Evolutionary conservation across 805 yeast genomes (phyloP), one percentile per base, ranked within the genome.

Genomic region (Yarrowia sp.): DNA sequence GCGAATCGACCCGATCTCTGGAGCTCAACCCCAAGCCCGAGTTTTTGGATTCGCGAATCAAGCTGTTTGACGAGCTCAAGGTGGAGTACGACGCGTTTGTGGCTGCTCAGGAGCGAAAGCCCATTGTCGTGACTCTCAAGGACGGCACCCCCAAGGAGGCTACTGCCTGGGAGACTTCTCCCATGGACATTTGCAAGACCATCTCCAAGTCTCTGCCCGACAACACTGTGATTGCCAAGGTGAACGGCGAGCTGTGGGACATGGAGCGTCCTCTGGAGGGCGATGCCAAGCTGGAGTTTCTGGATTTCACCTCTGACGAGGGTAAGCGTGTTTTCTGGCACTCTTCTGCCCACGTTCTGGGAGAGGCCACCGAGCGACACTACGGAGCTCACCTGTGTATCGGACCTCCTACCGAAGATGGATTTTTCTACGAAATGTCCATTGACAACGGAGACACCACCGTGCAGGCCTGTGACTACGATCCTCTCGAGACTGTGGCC

Each of bases 291-390:
- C 80, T 95, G 68, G 95, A 91, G 75, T 87, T 92, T 73, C 84
- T 91, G 74, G 98, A 92, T 75, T 95, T 95, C 73, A 96, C 91
- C 43, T 82, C 90, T 67, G 89, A 89, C n/a, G 98, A 92, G 74
- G 99, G 98, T 77, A 90, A 88, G 76, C 86, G 86, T 69, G 98
- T 93, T 39, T 95, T 95, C 80, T 95, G 99, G 99, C 99, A 95
- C 77, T 95, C 99, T 2, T 89, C 97, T 70, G 99, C 99, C 63
- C 99, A 95, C 79, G 93, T 95, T 65, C 81, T 95, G 71, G 99
- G 99, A 79, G 99, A 95, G 81, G 93, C 98, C 57, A 89, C 97
- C 81, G 99, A 95, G 80, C 88, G 97, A 77, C 95, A 91, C 77
- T 81, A 88, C 76, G 98, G 98, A 70, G 96, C 96, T 69, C 97